These are phyloP conservation scores for Morella rubra DNA, from an alignment of 306 rosid species.

Conservation along the genomic window DNA sequence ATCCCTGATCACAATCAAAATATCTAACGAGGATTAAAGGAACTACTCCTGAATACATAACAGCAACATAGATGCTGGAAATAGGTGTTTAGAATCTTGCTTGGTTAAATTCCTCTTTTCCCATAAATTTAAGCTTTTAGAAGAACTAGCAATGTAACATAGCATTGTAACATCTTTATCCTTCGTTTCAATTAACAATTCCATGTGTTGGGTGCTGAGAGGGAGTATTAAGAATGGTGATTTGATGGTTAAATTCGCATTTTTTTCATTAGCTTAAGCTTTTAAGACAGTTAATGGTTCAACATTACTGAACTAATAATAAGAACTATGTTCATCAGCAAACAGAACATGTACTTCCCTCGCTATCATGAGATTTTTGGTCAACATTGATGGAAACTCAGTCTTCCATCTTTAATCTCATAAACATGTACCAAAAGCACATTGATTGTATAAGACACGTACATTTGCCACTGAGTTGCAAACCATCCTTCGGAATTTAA, in stretches of 20 bases:
- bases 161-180: no score
- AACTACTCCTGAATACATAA: background rate
- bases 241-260: no score
- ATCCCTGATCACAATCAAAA: constrained; percentile 6
- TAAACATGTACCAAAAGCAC: constrained; percentile 11
- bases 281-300: no score
- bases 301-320: background rate
- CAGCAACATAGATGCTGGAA: background rate
- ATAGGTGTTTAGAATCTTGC: background rate
- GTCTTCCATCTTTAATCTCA: constrained; percentile 9
- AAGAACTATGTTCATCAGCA: background rate
- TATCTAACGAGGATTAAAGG: constrained; percentile 2
- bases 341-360: background rate
- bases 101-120: no score
- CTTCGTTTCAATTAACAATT: no score
- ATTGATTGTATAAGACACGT: constrained; percentile 21
- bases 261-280: no score
- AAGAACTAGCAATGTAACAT: no score
- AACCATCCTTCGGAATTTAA: constrained; percentile 37
- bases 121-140: no score
- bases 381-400: background rate
- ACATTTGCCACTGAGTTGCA: constrained; percentile 51
- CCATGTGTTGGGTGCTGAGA: no score
- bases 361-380: background rate
- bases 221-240: no score